phyloP scores from a whole-genome alignment of 352 stramenopile species.

The Globisporangium nunn region DNA sequence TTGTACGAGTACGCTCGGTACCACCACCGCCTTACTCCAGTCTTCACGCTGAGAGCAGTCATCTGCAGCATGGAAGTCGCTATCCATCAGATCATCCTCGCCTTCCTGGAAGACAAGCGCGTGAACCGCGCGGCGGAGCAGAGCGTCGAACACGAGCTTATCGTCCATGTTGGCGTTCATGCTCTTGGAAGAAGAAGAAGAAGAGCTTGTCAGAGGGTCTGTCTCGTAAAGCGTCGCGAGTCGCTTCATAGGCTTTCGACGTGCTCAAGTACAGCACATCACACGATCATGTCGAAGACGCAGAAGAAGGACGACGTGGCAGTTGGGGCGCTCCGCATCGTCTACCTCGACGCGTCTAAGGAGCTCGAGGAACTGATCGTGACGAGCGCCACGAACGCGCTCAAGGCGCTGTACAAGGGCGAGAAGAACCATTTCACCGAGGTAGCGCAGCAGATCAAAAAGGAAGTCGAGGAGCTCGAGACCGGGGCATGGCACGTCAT shows the following conservation, averaged over 20 bases:
- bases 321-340: constrained; percentile 54
- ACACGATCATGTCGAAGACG: constrained; percentile 51
- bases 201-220: constrained; percentile 19
- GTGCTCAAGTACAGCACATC: too few species aligned
- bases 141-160: constrained; percentile 24
- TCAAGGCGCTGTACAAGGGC: constrained; percentile 79
- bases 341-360: constrained; percentile 64
- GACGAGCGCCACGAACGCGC: constrained; percentile 62
- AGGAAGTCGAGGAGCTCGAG: constrained; percentile 62
- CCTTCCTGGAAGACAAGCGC: constrained; percentile 24
- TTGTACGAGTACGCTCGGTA: too few species aligned
- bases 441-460: constrained; percentile 74
- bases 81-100: not conserved
- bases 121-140: constrained; percentile 37
- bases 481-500: constrained; percentile 76
- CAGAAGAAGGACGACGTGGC: constrained; percentile 77
- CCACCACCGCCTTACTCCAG: too few species aligned
- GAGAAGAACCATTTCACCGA: constrained; percentile 83
- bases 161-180: constrained; percentile 1
- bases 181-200: not conserved
- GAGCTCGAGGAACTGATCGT: constrained; percentile 71
- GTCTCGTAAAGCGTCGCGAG: too few species aligned
- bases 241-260: not conserved
- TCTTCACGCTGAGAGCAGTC: not conserved
- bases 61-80: not conserved